Base-by-base conservation (phyloP, 768 basidiomycete species). In the Naematelia aurantialba region DNA sequence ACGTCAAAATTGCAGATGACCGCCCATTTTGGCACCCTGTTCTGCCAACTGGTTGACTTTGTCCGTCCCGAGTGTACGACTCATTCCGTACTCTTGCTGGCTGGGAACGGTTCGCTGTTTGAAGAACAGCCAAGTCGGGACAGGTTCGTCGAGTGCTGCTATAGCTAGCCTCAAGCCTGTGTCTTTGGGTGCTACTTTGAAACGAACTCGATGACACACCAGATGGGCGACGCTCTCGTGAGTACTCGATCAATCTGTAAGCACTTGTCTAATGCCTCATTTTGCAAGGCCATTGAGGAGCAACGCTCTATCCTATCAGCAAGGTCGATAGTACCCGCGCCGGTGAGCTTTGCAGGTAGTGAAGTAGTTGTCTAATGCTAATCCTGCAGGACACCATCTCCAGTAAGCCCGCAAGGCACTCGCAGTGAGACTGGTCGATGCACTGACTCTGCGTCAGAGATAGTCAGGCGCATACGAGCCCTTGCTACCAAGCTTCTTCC, bases 401-500 rank as follows among this genome's bases (percentile, higher is more conserved):
- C 14, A 76, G 70, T 72, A 14, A 57, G 70, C 11, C 45, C 21
- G 21, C 8, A 19, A 5, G 24, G n/a, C n/a, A 19, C 14, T 46
- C 14, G 5, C 19, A 5, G 19, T 8, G 27, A 50, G 4, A 27
- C 17, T 12, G 14, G 4, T 21, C 5, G 11, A 21, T 5, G 10
- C 2, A 25, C 48, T 50, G 48, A 50, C 22, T 5, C 8, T 10
- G 46, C 46, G 29, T 14, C 64, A 92, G 91, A 89, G 72, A 84
- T 96, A 51, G 83, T 92, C 31, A 87, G 83, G 66, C 85, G 91
- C 42, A 79, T 93, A 52, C 83, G 89, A 51, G 84, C 87, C 2
- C 80, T 96, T 66, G 89, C 87, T 2, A 75, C 88, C 56, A 82
- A 79, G 46, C 80, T 96, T 3, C 81, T 96, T 1, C 92, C 91